Base-by-base conservation (phyloP, 2,329 filamentous ascomycete genomes). In the Rutstroemia sp. region DNA sequence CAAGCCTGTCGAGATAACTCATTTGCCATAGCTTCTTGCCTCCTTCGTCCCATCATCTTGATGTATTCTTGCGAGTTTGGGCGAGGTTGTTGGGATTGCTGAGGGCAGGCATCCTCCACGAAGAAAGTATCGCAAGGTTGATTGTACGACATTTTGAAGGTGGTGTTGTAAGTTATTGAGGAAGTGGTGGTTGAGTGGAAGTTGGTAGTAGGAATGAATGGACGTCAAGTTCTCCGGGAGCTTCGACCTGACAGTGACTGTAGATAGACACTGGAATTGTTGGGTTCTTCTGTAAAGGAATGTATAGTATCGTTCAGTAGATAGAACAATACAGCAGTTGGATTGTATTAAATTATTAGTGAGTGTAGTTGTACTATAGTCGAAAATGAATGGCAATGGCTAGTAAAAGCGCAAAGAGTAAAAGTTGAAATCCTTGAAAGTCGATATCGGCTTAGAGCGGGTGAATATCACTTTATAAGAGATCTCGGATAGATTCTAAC, bases 1-100 rank as follows among this genome's bases (percentile, higher is more conserved):
- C 85, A 86, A 50, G 91, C 90, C 65, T 88, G 77, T 65, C 86
- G 84, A 47, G 92, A 96, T 63, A 97, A 82, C 71, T 97, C 90
- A 69, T 91, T 88, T 59, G 87, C 91, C 65, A 97, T 87, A 63
- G 87, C 86, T 69, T 92, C 89, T 73, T 96, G 92, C 67, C 86
- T 85, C 74, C 92, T 85, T 69, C 88, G 85, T 59, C 88, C 87
- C 66, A 94, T 77, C 69, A 90, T 82, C 73, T 87, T 90, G 65
- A 86, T 83, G 60, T 89, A 85, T 67, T 94, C 88, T 69, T 87
- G 84, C 59, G 85, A 78, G 42, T 64, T 62, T 47, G 57, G 60
- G 30, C 63, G 61, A 37, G 64, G 61, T 54, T 66, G 52, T n/a
- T 38, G 23, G 9, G 19, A 46, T 27, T 54, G 52, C 37, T 49